Evolutionary conservation across 1,284 basidiomycete genomes (phyloP), one percentile per base, ranked within the genome.

Genomic region (Ceratobasidium papillatum): DNA sequence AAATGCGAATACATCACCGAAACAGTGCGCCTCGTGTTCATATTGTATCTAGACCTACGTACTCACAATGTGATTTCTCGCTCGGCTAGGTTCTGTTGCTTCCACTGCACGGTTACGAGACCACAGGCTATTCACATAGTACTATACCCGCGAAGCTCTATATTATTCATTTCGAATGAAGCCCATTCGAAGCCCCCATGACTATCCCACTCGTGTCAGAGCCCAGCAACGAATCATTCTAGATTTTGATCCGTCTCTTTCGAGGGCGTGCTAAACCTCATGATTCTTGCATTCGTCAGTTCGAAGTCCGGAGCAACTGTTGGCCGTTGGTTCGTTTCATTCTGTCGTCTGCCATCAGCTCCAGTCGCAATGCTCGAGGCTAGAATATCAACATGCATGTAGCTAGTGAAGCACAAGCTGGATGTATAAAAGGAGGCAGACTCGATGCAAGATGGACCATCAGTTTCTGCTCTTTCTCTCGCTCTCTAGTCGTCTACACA

Each of bases 221-320:
- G 38, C 59, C 22, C 59, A 27, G 14, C 22, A 12, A 41, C 22
- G 25, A 27, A 43, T 27, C 12, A 45, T n/a, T 11, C 25, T 27
- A 22, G 30, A 4, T 11, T 38, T 43, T 62, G 38, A 62, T 62
- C 59, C 59, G 59, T 59, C n/a, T 22, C 34, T 34, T 59, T 59
- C 56, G 11, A 59, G 32, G 54, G n/a, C 58, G n/a, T n/a, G 9
- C 36, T 19, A n/a, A 41, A 27, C n/a, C 38, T 9, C 22, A 27
- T 45, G 38, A 43, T 27, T 62, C 17, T 25, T 59, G 38, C 36
- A 59, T 3, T 12, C 22, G 38, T 27, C 59, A 14, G 7, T 27
- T 62, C 59, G 38, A 62, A 62, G 59, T 22, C 12, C 19, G 34
- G 36, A 34, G 47, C 17, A n/a, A 17, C 17, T 27, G n/a, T n/a